Percentiles rank a stretch among this genome's conserved stretches.
These are phyloP conservation scores for Venturia oleaginea DNA, from an alignment of 2,329 filamentous ascomycete species.

Conservation along the genomic window DNA sequence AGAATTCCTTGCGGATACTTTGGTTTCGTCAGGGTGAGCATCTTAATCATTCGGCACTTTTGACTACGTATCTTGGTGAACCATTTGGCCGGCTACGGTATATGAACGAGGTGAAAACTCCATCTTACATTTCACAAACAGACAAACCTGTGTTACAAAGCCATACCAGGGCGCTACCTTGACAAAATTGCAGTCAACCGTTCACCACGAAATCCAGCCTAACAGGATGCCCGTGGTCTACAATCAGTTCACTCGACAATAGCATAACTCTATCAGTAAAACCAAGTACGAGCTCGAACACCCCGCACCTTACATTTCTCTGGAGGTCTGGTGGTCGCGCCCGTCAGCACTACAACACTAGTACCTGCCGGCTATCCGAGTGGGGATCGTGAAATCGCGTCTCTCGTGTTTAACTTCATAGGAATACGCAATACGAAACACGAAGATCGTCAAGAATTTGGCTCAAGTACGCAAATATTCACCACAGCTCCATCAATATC, in stretches of 20 bases:
- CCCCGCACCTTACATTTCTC: no score
- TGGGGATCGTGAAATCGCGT: no score
- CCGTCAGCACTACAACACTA: no score
- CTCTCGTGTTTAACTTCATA: no score
- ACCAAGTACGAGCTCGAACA: background rate
- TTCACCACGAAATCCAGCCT: background rate
- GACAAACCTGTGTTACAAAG: background rate
- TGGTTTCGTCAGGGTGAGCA: background rate
- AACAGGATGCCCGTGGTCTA: background rate
- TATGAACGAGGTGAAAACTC: background rate
- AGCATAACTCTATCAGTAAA: background rate
- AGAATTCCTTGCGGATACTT: background rate
- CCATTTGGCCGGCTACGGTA: background rate
- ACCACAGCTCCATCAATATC: background rate
- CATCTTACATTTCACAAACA: background rate
- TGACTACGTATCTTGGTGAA: background rate
- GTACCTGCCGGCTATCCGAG: no score
- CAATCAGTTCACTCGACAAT: background rate
- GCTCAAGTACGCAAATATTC: background rate
- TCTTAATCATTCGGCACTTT: background rate
- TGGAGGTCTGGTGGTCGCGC: no score
- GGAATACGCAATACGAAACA: no score
- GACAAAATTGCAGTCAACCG: background rate
- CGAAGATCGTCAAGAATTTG: no score
- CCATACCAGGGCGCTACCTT: background rate